phyloP scores from a whole-genome alignment of 805 yeast species.

The Wickerhamiella allomyrinae region DNA sequence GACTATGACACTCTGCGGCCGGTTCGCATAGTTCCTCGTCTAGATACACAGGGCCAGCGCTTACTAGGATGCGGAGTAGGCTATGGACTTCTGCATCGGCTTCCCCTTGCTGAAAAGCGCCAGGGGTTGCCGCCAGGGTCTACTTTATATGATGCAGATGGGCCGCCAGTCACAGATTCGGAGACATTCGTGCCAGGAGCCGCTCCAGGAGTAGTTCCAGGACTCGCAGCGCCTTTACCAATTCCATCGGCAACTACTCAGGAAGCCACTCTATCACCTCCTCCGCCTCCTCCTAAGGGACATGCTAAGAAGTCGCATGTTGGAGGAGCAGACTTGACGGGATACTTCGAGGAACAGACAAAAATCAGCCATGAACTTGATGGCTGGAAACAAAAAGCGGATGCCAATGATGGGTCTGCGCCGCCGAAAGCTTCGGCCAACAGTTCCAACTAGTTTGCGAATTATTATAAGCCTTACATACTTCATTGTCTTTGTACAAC shows the following conservation, averaged over 20 bases:
- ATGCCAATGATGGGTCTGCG: too few species aligned
- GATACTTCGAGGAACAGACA: constrained; percentile 19
- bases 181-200: neutral
- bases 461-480: neutral
- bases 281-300: neutral
- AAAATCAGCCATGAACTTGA: constrained; percentile 14
- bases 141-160: constrained; percentile 13
- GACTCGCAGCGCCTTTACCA: neutral
- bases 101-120: constrained; percentile 45
- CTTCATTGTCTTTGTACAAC: neutral
- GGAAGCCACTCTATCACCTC: neutral
- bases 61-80: constrained; percentile 90
- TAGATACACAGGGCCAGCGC: constrained; percentile 73
- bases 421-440: too few species aligned
- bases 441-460: neutral
- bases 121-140: constrained; percentile 12
- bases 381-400: constrained; percentile 6
- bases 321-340: constrained; percentile 7
- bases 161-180: neutral
- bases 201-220: neutral
- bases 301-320: neutral
- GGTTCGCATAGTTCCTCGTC: constrained; percentile 59
- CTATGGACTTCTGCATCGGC: constrained; percentile 72
- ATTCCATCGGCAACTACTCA: neutral
- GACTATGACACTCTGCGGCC: constrained; percentile 79